Evolutionary conservation across 371 early-diverging fungal species (phyloP).

Genomic region (Nosema granulosis): DNA sequence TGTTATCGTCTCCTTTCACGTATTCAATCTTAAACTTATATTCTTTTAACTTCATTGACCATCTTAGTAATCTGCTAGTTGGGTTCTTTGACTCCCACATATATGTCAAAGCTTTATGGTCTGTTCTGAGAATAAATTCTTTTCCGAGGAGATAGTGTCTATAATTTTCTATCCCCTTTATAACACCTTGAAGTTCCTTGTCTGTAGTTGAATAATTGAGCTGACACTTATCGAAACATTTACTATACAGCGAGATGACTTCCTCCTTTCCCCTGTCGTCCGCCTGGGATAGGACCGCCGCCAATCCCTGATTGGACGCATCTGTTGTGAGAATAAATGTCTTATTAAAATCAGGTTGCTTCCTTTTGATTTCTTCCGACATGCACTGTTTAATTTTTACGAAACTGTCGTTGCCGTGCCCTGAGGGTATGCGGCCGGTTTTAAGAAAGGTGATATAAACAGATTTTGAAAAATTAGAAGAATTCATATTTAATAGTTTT

Average conservation of each 20-base stretch:
- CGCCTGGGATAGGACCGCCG: neutral
- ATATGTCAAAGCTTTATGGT: conserved; percentile 7
- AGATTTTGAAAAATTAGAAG: too few relatives aligned
- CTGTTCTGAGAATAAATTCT: conserved; percentile 2
- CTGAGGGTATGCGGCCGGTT: too few relatives aligned
- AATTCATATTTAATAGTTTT: too few relatives aligned
- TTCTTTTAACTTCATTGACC: neutral
- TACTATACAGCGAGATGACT: neutral
- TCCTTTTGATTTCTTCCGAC: neutral
- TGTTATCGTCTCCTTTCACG: conserved; percentile 6
- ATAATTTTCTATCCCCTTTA: neutral
- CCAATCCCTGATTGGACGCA: neutral
- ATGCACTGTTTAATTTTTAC: neutral
- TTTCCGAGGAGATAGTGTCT: conserved; percentile 6
- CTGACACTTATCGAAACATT: neutral
- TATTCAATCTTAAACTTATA: neutral
- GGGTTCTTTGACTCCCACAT: neutral
- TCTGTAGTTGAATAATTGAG: neutral
- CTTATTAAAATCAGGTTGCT: neutral
- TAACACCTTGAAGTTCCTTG: conserved; percentile 4
- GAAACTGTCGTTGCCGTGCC: too few relatives aligned
- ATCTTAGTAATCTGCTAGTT: neutral
- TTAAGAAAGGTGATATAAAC: too few relatives aligned
- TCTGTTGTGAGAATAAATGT: conserved; percentile 4
- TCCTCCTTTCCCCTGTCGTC: neutral